These are phyloP conservation scores for Leishmania mexicana DNA, from an alignment of 208 protist genomes.

Conservation along the genomic window DNA sequence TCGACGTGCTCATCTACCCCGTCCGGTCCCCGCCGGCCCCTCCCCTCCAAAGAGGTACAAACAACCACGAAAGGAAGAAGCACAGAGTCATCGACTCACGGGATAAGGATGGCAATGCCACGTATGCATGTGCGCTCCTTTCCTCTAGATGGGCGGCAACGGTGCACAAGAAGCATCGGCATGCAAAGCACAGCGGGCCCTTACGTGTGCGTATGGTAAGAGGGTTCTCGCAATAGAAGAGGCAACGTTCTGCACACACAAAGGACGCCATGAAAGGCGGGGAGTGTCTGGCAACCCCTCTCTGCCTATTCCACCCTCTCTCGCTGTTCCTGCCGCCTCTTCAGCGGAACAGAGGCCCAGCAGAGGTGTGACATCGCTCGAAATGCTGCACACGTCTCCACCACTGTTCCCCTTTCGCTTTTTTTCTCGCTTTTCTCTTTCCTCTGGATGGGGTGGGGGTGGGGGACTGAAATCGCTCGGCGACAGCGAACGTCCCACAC, in stretches of 20 bases:
- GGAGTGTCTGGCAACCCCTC: not conserved
- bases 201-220: not conserved
- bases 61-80: not conserved
- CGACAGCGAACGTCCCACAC: not conserved
- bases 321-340: not conserved
- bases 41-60: not conserved
- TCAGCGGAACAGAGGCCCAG: not conserved
- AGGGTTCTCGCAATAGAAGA: not conserved
- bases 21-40: not conserved
- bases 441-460: not conserved
- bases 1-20: not conserved
- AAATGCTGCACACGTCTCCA: not conserved
- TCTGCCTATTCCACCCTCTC: not conserved
- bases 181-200: not conserved
- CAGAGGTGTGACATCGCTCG: not conserved
- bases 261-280: not conserved
- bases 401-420: not conserved
- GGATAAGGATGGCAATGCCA: not conserved
- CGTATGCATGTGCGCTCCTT: not conserved
- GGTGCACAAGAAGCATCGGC: not conserved
- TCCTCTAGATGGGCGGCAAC: not conserved
- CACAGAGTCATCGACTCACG: not conserved
- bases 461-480: not conserved
- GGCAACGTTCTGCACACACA: not conserved
- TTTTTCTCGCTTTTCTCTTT: not conserved